Conservation (phyloP, 2,329 filamentous ascomycete species). For the Podosphaera fusca region DNA sequence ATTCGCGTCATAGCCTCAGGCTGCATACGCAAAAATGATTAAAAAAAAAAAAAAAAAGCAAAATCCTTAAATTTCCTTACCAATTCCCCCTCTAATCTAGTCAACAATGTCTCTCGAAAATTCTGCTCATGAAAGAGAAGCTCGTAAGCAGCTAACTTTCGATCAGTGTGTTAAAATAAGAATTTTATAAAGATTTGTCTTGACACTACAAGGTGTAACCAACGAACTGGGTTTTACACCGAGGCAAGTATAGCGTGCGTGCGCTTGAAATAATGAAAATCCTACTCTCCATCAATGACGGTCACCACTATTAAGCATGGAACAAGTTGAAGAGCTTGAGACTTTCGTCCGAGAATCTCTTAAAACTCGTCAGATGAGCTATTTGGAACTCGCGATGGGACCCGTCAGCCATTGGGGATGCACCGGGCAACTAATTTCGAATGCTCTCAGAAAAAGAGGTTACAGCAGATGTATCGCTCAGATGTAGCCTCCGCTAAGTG, state of each 20-base stretch:
- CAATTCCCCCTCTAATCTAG: not conserved
- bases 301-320: too few species aligned
- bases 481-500: not conserved
- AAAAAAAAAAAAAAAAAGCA: too few species aligned
- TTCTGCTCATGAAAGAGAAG: not conserved
- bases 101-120: not conserved
- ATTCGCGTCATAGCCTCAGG: too few species aligned
- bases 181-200: not conserved
- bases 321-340: too few species aligned
- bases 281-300: too few species aligned
- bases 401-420: not conserved
- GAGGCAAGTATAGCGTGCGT: too few species aligned
- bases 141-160: not conserved
- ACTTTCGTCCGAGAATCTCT: too few species aligned
- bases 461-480: not conserved
- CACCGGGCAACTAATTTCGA: not conserved
- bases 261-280: too few species aligned
- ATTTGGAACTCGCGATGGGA: not conserved
- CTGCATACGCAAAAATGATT: too few species aligned
- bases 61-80: not conserved
- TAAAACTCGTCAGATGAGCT: too few species aligned
- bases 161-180: not conserved
- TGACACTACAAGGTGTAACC: not conserved
- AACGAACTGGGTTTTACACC: too few species aligned
- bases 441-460: not conserved